A percentile compares a stretch with the other conserved stretches of the same genome.
Conservation (phyloP, 768 basidiomycete species). For the Russula dissimulans region DNA sequence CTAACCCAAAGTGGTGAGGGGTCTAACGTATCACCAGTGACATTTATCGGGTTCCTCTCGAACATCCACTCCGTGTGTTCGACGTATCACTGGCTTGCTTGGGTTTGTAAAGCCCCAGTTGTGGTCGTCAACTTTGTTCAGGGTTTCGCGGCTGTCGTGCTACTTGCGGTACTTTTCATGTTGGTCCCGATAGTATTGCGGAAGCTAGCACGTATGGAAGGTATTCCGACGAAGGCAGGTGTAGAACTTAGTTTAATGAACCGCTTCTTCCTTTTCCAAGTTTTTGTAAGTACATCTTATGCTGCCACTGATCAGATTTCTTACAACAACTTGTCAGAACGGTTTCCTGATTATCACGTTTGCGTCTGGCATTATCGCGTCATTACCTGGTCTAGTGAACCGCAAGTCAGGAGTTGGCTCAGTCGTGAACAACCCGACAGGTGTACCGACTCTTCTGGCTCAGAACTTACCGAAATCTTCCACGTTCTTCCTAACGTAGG, state of each 20-base stretch:
- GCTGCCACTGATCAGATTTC: not conserved
- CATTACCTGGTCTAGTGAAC: slow-evolving; percentile 51
- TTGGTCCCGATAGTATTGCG: slow-evolving; percentile 79
- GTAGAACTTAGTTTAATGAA: slow-evolving; percentile 90
- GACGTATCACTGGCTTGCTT: slow-evolving; percentile 61
- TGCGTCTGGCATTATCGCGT: slow-evolving; percentile 69
- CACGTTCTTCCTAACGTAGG: slow-evolving; percentile 84
- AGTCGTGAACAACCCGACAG: slow-evolving; percentile 40
- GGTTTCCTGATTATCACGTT: slow-evolving; percentile 89
- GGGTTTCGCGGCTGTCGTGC: slow-evolving; percentile 81
- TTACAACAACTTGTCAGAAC: slow-evolving; percentile 43
- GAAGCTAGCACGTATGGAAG: slow-evolving; percentile 75
- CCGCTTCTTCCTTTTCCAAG: slow-evolving; percentile 86
- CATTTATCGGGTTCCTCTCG: slow-evolving; percentile 73
- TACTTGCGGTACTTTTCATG: slow-evolving; percentile 88
- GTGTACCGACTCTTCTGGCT: slow-evolving; percentile 65
- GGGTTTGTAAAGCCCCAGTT: slow-evolving; percentile 67
- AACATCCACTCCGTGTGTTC: slow-evolving; percentile 66
- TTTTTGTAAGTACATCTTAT: slow-evolving; percentile 49
- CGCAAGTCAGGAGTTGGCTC: slow-evolving; percentile 14
- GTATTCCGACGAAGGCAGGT: slow-evolving; percentile 75
- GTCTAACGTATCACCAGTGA: slow-evolving; percentile 19
- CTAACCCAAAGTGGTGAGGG: not conserved
- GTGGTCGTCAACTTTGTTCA: slow-evolving; percentile 72
- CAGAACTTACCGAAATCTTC: slow-evolving; percentile 71